Evolutionary conservation across 2,329 filamentous ascomycete species (phyloP).

Genomic region (Paecilomyces fulvus): DNA sequence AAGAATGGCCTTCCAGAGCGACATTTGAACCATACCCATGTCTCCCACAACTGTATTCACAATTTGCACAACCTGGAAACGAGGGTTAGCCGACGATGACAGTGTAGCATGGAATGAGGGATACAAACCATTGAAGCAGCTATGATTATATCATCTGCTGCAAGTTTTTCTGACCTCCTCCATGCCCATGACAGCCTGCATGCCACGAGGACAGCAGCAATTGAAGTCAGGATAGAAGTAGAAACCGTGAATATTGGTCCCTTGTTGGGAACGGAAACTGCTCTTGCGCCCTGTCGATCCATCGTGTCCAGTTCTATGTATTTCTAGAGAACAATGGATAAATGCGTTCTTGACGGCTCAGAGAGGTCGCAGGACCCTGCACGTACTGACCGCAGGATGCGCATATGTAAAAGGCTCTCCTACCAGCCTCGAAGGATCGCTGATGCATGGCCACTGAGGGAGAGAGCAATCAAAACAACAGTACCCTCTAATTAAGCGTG

Average conservation of each 20-base stretch:
- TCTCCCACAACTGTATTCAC: conserved; percentile 8
- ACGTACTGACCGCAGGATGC: too few species aligned
- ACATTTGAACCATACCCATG: conserved; percentile 3
- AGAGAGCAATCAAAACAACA: too few species aligned
- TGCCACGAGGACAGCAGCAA: conserved; percentile 6
- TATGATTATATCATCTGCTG: conserved; percentile 8
- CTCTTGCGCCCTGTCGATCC: background rate
- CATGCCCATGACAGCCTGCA: conserved; percentile 6
- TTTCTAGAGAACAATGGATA: background rate
- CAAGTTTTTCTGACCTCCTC: conserved; percentile 2
- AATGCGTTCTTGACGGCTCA: background rate
- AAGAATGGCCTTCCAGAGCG: background rate
- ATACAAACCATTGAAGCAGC: conserved; percentile 7
- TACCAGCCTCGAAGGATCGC: too few species aligned
- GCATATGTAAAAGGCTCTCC: too few species aligned
- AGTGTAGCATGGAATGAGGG: background rate
- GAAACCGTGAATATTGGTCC: conserved; percentile 7
- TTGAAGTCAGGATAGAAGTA: conserved; percentile 4
- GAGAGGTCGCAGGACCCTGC: background rate
- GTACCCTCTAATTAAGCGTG: too few species aligned
- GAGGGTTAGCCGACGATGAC: background rate
- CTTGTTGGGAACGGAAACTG: conserved; percentile 6
- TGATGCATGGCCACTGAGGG: too few species aligned
- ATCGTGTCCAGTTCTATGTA: background rate
- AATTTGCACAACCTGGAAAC: conserved; percentile 4